phyloP scores from a whole-genome alignment of 768 basidiomycete genomes.

The Cubamyces sp. region DNA sequence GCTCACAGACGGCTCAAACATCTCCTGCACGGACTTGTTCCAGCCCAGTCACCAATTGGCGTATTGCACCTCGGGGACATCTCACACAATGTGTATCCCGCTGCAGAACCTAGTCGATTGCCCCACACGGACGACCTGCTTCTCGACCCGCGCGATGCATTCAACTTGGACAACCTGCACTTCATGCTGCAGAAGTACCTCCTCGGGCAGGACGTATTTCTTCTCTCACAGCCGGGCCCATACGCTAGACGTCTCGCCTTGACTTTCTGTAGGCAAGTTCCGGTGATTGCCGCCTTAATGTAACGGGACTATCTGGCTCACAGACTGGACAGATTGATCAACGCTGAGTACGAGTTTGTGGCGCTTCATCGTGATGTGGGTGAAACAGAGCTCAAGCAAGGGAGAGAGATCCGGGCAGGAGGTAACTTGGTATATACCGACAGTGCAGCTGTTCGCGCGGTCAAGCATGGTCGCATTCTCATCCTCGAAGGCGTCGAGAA shows the following conservation, averaged over 20 bases:
- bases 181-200: constrained; percentile 72
- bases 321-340: constrained; percentile 44
- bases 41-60: constrained; percentile 48
- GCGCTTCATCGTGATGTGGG: constrained; percentile 69
- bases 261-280: constrained; percentile 59
- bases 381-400: constrained; percentile 76
- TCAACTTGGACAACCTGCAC: constrained; percentile 61
- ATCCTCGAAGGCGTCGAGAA: constrained; percentile 75
- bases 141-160: constrained; percentile 54
- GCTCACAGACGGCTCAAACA: constrained; percentile 48
- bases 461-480: constrained; percentile 64
- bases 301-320: neutral
- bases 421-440: constrained; percentile 70
- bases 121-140: constrained; percentile 46
- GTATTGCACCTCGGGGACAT: constrained; percentile 62
- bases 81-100: constrained; percentile 54
- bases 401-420: constrained; percentile 62
- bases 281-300: neutral
- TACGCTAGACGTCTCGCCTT: constrained; percentile 65
- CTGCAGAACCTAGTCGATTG: constrained; percentile 52
- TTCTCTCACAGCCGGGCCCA: constrained; percentile 68
- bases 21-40: constrained; percentile 48
- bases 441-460: constrained; percentile 67
- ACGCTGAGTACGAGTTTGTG: constrained; percentile 71
- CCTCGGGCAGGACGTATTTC: constrained; percentile 68